Evolutionary conservation across 805 yeast species (phyloP), one percentile per base, ranked within the genome.

Genomic region (Brettanomyces anomalus): DNA sequence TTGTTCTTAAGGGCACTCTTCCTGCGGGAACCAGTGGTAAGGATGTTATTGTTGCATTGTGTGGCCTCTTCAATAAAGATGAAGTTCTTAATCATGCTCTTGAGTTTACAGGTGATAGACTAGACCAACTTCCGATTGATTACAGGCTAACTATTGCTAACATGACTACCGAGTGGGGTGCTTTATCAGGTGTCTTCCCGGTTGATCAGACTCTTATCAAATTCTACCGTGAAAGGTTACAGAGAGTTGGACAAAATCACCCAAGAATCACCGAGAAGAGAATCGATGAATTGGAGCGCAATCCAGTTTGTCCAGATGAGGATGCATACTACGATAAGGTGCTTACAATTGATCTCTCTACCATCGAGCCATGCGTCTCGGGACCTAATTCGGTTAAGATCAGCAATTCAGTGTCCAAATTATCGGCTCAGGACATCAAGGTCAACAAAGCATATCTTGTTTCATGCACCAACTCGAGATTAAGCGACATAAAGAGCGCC

Each of bases 81-180:
- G 95, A 93, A 62, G 97, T 89, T 19, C 70, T 87, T 50, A 86
- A 86, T 60, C 96, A 87, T 61, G 96, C 97, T 17, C 85, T 89
- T 52, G 97, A 89, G 65, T 90, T 90, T 65, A 76, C 81, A 4
- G 97, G 96, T 41, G 90, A 82, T 43, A 87, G 85, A 38, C 68
- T 88, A 33, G 67, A 73, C 30, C 70, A 74, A 48, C 65, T 87
- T 43, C 70, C 95, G 2, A 74, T 88, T 40, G 95, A 90, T 59
- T 81, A 83, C 58, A 75, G 96, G 65, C 69, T 89, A 49, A 90
- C 97, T 26, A 89, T 89, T 52, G 97, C 97, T 41, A 89, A 89
- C 58, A 85, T 87, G 96, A 90, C 97, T 33, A 89, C 97, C 21
- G 97, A 89, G 66, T 89, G 97, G 97, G 97, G 97, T 57, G 97